These are phyloP conservation scores for Penicillium paneum DNA, from an alignment of 2,329 filamentous ascomycete genomes.

Conservation along the genomic window DNA sequence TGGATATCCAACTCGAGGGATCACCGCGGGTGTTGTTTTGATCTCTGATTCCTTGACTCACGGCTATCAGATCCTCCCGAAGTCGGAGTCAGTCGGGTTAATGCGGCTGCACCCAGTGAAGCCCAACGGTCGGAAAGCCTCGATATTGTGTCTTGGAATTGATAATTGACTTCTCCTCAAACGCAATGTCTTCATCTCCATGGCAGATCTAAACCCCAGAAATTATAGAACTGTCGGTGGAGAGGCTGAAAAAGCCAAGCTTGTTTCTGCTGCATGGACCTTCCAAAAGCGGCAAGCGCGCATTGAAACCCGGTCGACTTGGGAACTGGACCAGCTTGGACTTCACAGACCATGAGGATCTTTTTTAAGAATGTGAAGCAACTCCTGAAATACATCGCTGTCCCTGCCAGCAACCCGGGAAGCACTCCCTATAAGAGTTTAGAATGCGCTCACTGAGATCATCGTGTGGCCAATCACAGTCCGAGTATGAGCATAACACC, in stretches of 20 bases:
- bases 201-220: not conserved
- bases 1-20: not conserved
- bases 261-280: conserved; percentile 20
- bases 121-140: not conserved
- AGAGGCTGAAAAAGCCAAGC: not conserved
- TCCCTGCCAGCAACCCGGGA: conserved; percentile 3
- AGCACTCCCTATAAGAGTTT: conserved; percentile 16
- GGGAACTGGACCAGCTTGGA: not conserved
- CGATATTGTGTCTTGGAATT: not conserved
- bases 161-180: not conserved
- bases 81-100: not conserved
- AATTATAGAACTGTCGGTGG: not conserved
- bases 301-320: not conserved
- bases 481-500: not conserved
- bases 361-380: conserved; percentile 13
- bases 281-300: conserved; percentile 16
- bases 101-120: not conserved
- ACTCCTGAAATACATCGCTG: conserved; percentile 13
- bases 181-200: not conserved
- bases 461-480: conserved; percentile 23
- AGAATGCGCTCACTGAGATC: conserved; percentile 19
- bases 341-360: not conserved
- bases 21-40: not conserved
- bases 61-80: not conserved
- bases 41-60: conserved; percentile 14